Conservation (phyloP, 2,329 filamentous ascomycete genomes). For the Exophiala sp. region DNA sequence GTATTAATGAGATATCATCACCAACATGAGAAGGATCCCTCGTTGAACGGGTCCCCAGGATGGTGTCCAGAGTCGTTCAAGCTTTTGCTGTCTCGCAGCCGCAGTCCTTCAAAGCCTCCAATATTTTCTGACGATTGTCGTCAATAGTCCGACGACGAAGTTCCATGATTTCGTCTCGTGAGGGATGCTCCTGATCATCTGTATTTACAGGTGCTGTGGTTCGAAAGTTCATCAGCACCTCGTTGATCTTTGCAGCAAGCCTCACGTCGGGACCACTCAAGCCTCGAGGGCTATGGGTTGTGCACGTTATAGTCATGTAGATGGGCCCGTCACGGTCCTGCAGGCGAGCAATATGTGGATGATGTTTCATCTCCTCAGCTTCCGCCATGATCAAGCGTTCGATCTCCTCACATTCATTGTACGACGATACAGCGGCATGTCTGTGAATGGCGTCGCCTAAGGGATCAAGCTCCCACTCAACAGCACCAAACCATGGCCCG, state of each 20-base stretch:
- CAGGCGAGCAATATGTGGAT: slow-evolving; percentile 24
- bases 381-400: slow-evolving; percentile 13
- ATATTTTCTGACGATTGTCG: slow-evolving; percentile 13
- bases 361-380: slow-evolving; percentile 24
- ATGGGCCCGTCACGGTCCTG: background rate
- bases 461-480: slow-evolving; percentile 24
- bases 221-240: slow-evolving; percentile 6
- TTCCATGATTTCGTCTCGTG: background rate
- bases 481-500: slow-evolving; percentile 5
- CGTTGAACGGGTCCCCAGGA: too few species aligned
- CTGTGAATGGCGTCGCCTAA: slow-evolving; percentile 25
- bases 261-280: slow-evolving; percentile 26
- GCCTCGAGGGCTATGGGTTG: slow-evolving; percentile 27
- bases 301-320: slow-evolving; percentile 26
- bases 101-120: slow-evolving; percentile 17
- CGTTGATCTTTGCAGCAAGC: slow-evolving; percentile 21
- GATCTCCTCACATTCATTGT: slow-evolving; percentile 8
- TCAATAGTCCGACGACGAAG: slow-evolving; percentile 9
- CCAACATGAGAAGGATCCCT: background rate
- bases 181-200: background rate
- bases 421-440: slow-evolving; percentile 12
- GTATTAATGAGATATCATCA: background rate
- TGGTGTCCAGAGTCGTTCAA: too few species aligned
- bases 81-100: slow-evolving; percentile 7
- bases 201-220: background rate